These are phyloP conservation scores for Paraglomus occultum DNA, from an alignment of 192 early-diverging fungal species.

Conservation along the genomic window DNA sequence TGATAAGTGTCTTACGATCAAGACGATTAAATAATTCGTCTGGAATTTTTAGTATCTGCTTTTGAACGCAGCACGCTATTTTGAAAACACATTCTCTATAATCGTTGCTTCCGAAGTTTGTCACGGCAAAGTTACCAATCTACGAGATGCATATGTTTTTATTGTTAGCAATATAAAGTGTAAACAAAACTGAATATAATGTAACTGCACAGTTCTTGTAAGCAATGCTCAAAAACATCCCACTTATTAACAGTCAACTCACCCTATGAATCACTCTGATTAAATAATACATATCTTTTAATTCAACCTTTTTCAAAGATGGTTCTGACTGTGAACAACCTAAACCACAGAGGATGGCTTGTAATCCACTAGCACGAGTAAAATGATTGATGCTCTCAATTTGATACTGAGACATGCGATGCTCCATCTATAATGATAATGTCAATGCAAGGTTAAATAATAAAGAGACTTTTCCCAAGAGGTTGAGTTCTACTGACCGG, in stretches of 20 bases:
- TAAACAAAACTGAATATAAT: background rate
- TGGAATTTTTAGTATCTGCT: conserved; percentile 24
- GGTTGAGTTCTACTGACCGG: background rate
- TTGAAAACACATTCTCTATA: conserved; percentile 24
- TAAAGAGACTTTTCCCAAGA: background rate
- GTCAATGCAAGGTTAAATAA: background rate
- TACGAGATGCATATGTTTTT: background rate
- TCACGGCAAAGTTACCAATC: conserved; percentile 13
- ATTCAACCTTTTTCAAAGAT: conserved; percentile 10
- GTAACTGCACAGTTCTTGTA: background rate
- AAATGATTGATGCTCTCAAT: conserved; percentile 19
- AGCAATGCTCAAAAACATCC: background rate
- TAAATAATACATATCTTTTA: conserved; percentile 25
- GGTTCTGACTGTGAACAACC: background rate
- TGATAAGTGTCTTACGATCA: conserved; percentile 24
- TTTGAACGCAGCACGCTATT: conserved; percentile 15
- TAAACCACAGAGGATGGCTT: conserved; percentile 14
- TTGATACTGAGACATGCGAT: conserved; percentile 29
- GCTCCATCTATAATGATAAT: conserved; percentile 19
- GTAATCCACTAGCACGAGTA: conserved; percentile 3
- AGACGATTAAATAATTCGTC: conserved; percentile 23
- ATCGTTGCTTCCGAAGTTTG: background rate
- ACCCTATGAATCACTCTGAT: conserved; percentile 26
- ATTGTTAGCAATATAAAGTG: no score
- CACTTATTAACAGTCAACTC: background rate